These are phyloP conservation scores for Suillus cothurnatus DNA, from an alignment of 768 basidiomycete genomes.

Conservation along the genomic window DNA sequence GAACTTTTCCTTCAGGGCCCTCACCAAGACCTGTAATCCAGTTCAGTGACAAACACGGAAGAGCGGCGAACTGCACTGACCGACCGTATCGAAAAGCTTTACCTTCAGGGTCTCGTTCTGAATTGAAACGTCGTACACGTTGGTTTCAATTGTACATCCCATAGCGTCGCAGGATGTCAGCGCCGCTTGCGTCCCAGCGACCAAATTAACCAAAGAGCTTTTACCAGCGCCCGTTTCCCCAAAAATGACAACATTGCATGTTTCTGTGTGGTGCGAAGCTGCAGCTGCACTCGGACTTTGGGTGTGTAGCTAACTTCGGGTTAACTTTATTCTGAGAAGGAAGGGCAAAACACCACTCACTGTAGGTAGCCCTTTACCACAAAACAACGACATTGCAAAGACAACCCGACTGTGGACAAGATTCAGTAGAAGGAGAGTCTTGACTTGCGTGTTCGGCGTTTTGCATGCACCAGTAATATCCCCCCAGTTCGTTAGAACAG, in stretches of 20 bases:
- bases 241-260: conserved; percentile 28
- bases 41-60: not conserved
- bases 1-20: conserved; percentile 29
- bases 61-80: not conserved
- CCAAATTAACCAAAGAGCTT: conserved; percentile 34
- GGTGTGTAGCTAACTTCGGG: not conserved
- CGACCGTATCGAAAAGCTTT: conserved; percentile 34
- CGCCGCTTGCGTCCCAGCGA: conserved; percentile 25
- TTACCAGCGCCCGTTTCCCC: conserved; percentile 34
- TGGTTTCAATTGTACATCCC: conserved; percentile 26
- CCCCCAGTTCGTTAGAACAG: not conserved
- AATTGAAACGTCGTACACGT: not conserved
- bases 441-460: not conserved
- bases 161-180: conserved; percentile 22
- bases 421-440: not conserved
- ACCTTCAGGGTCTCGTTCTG: conserved; percentile 8
- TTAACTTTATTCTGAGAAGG: not conserved
- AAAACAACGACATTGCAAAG: not conserved
- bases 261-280: not conserved
- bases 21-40: conserved; percentile 31
- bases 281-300: not conserved
- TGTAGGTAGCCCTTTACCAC: not conserved
- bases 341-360: not conserved
- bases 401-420: not conserved
- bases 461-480: not conserved